Conservation (phyloP, 805 yeast species). For the Nakazawaea ishiwadae region DNA sequence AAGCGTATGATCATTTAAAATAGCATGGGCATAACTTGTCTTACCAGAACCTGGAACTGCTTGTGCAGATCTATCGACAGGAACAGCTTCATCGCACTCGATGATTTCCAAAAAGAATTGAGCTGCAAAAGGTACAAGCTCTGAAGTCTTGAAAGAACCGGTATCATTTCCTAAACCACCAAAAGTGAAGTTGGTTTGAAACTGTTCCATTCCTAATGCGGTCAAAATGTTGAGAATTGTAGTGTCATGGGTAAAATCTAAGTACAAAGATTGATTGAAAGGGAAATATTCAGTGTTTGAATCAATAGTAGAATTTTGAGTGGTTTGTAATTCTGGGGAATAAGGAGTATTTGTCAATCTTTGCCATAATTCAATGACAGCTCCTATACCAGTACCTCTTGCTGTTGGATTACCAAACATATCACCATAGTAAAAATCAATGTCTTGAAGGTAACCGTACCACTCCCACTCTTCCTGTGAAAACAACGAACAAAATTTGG, state of each 20-base stretch:
- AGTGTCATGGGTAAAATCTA: conserved; percentile 11
- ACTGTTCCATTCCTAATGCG: conserved; percentile 10
- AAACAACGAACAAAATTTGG: conserved; percentile 35
- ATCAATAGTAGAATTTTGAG: conserved; percentile 11
- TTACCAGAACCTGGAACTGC: conserved; percentile 4
- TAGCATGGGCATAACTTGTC: conserved; percentile 14
- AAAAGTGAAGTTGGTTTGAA: conserved; percentile 5
- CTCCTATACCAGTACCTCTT: conserved; percentile 9
- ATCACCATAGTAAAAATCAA: background rate
- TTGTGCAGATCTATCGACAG: conserved; percentile 11
- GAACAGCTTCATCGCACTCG: conserved; percentile 23
- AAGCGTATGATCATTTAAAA: conserved; percentile 16
- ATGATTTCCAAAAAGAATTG: conserved; percentile 31
- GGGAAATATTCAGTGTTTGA: conserved; percentile 8
- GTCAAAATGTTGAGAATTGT: conserved; percentile 5
- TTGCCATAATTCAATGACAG: conserved; percentile 4
- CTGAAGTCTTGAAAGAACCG: conserved; percentile 19
- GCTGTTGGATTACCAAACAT: conserved; percentile 8
- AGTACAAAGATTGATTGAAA: conserved; percentile 3
- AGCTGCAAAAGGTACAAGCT: conserved; percentile 37
- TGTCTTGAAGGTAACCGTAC: conserved; percentile 10
- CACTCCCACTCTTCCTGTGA: conserved; percentile 32
- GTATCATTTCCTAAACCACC: conserved; percentile 14
- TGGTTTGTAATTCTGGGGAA: background rate
- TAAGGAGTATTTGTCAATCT: conserved; percentile 6